Conservation (phyloP, 345 rosid genomes). For the Gossypium longicalyx region DNA sequence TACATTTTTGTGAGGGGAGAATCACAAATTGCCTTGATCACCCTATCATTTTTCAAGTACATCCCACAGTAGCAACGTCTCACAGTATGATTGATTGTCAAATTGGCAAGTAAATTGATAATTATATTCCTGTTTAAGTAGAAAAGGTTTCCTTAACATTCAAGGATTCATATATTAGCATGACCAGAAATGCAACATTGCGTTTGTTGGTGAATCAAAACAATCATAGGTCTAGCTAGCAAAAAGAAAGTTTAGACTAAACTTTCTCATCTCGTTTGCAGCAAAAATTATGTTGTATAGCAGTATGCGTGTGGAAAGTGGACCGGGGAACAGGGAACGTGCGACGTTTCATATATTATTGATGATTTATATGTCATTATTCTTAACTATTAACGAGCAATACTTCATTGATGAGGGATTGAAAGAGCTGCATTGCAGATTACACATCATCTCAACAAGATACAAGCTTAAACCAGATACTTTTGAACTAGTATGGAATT, state of each 20-base stretch:
- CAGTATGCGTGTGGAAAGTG: not conserved
- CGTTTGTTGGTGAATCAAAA: not conserved
- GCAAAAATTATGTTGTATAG: not conserved
- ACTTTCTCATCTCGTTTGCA: not conserved
- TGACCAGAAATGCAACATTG: not conserved
- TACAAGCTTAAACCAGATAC: constrained; percentile 19
- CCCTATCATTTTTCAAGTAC: not conserved
- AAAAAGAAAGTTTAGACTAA: not conserved
- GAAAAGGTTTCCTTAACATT: not conserved
- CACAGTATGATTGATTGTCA: not conserved
- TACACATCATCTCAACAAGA: constrained; percentile 14
- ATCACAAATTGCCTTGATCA: not conserved
- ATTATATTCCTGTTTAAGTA: constrained; percentile 7
- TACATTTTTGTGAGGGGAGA: not conserved
- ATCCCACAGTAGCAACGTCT: not conserved
- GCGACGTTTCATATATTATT: not conserved
- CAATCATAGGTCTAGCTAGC: not conserved
- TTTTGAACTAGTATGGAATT: not conserved
- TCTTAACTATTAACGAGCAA: not conserved
- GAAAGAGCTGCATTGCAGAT: constrained; percentile 9
- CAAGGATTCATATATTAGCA: not conserved
- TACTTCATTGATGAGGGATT: not conserved
- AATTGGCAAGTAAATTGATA: not conserved
- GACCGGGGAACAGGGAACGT: not conserved
- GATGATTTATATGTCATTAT: not conserved